Evolutionary conservation across 177 flowering plant species (phyloP), one percentile per base, ranked within the genome.

Genomic region (Telopea speciosissima): DNA sequence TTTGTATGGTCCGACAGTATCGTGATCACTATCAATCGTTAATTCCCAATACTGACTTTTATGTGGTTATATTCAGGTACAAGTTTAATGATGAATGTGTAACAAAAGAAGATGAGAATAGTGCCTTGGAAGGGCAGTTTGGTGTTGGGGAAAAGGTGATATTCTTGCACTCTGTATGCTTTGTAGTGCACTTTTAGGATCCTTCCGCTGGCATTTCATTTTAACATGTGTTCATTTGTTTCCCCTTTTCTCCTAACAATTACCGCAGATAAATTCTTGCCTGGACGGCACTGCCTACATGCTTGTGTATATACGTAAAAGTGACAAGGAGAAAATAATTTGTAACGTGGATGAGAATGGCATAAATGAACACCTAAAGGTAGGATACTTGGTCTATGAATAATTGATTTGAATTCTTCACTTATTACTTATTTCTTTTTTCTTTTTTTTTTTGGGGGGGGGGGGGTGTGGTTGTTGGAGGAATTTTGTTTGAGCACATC

Each of bases 231-330:
- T 42, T 10, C 16, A 62, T 49, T 70, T n/a, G 78, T 28, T 66
- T 62, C 60, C 64, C 52, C 60, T 66, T 71, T 5, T n/a, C 3
- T 75, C 19, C 14, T 4, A 28, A 65, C 85, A 90, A 96, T 78
- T 92, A 68, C 92, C 96, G 40, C 97, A 86, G 80, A 83, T 89
- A 61, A 92, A 92, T 83, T 92, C 96, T 70, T 96, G 91, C 64
- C 87, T 87, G 83, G 89, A 88, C 68, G 88, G 88, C 68, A 77
- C 91, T 87, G 97, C 97, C 11, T 92, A 92, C 81, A 92, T 92
- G 97, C 93, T 92, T 80, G 97, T 92, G 72, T 92, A 92, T 76
- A 90, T 92, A 70, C 91, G 97, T 45, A 96, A 89, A 73, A 89
- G 96, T 85, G 97, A 92, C 79, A 92, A 89, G 80, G 97, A 92